phyloP scores from a whole-genome alignment of 305 asterid species.

The Fraxinus baroniana region DNA sequence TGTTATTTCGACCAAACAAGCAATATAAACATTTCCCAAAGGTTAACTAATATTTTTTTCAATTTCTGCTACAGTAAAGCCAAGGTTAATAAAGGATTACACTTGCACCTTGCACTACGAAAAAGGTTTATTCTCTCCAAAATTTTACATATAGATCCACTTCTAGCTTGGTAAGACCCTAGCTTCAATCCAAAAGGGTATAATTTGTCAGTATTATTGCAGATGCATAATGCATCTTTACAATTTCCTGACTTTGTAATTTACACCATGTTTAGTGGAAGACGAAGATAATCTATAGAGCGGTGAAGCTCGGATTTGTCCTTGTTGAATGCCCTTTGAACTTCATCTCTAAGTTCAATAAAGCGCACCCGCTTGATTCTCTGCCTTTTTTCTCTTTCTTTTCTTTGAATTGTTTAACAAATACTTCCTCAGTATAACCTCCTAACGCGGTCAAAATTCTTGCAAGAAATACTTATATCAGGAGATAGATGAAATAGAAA shows the following conservation, averaged over 20 bases:
- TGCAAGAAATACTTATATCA: not conserved
- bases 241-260: constrained; percentile 33
- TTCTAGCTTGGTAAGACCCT: not conserved
- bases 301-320: constrained; percentile 60
- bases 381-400: too few relatives aligned
- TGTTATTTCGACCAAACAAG: too few relatives aligned
- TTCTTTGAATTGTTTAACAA: too few relatives aligned
- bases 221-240: constrained; percentile 3
- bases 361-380: constrained; percentile 41
- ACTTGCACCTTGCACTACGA: not conserved
- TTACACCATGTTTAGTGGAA: constrained; percentile 24
- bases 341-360: constrained; percentile 61
- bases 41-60: not conserved
- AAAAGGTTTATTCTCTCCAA: not conserved
- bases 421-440: not conserved
- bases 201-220: not conserved
- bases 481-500: not conserved
- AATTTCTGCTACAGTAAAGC: not conserved
- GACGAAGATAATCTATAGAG: constrained; percentile 39
- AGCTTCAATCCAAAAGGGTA: not conserved
- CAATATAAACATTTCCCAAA: not conserved
- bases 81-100: not conserved
- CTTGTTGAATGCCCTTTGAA: constrained; percentile 60
- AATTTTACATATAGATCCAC: not conserved
- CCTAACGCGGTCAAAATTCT: not conserved